phyloP scores from a whole-genome alignment of 257 asterid genomes.

The Nicotiana benthamiana region DNA sequence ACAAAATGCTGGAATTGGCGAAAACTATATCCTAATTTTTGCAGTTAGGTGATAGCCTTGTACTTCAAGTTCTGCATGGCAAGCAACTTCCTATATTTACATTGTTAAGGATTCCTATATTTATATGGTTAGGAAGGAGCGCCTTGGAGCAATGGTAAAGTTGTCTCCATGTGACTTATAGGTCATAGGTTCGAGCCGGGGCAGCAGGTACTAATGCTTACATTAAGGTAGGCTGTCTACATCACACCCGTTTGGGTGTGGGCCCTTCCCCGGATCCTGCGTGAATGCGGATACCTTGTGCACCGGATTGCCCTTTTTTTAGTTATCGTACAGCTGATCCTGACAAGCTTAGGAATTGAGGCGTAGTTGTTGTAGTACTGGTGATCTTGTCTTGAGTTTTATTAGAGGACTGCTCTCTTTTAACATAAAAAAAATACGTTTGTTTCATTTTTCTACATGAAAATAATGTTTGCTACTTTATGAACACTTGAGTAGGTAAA shows the following conservation, averaged over 20 bases:
- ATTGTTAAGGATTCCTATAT: background rate
- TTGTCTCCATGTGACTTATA: no score
- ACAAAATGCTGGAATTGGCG: background rate
- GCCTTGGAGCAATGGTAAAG: no score
- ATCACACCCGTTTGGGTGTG: no score
- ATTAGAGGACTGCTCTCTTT: background rate
- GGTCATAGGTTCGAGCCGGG: no score
- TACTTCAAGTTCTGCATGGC: background rate
- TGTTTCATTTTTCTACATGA: background rate
- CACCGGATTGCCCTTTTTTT: no score
- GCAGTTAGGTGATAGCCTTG: background rate
- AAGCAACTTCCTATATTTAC: background rate
- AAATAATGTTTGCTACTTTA: background rate
- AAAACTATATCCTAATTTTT: background rate
- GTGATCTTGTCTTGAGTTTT: background rate
- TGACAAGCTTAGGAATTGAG: background rate
- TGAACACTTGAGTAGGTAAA: background rate
- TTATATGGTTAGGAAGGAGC: no score
- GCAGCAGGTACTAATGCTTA: no score
- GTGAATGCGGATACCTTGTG: no score
- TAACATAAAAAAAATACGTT: background rate
- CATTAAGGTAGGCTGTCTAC: no score
- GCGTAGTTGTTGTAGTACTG: background rate
- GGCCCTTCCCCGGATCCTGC: no score
- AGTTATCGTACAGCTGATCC: background rate